Percentiles rank a stretch among this genome's conserved stretches.
phyloP scores from a whole-genome alignment of 441 rosid genomes.

The Lepidium campestre region DNA sequence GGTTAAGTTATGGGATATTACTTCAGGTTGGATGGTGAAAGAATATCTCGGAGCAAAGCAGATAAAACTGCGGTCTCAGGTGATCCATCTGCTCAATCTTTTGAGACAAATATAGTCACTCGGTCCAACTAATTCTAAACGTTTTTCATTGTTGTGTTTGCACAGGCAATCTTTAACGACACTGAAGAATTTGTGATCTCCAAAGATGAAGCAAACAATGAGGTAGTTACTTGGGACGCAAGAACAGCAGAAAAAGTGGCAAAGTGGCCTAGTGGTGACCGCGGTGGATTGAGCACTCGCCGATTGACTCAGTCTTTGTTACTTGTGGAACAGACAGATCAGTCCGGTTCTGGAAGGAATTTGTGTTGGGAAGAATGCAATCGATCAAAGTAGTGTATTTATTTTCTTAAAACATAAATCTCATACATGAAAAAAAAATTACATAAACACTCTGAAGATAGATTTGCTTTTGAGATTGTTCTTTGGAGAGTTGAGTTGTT shows the following conservation, averaged over 20 bases:
- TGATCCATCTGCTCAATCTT: slow-evolving; percentile 17
- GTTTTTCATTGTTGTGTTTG: background rate
- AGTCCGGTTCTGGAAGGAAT: slow-evolving; percentile 76
- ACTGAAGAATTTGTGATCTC: slow-evolving; percentile 77
- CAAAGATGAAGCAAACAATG: slow-evolving; percentile 32
- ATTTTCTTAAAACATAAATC: background rate
- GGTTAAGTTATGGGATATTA: slow-evolving; percentile 79
- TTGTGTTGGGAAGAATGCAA: slow-evolving; percentile 13
- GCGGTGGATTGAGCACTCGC: slow-evolving; percentile 82
- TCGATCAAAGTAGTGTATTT: slow-evolving; percentile 2
- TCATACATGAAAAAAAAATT: background rate
- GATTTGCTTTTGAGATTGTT: background rate
- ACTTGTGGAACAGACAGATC: slow-evolving; percentile 80
- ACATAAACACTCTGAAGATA: background rate
- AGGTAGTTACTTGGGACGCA: slow-evolving; percentile 78
- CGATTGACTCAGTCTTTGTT: slow-evolving; percentile 63
- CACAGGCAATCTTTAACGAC: slow-evolving; percentile 80
- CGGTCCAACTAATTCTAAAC: background rate
- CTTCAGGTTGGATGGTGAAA: slow-evolving; percentile 69
- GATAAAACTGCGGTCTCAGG: slow-evolving; percentile 69
- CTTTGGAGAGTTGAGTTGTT: background rate
- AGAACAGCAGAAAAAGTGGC: slow-evolving; percentile 67
- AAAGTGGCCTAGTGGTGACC: slow-evolving; percentile 66
- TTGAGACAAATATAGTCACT: background rate
- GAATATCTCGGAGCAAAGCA: slow-evolving; percentile 72